Conservation (phyloP, 2,329 filamentous ascomycete species). For the Calonectria pseudoreteaudii region DNA sequence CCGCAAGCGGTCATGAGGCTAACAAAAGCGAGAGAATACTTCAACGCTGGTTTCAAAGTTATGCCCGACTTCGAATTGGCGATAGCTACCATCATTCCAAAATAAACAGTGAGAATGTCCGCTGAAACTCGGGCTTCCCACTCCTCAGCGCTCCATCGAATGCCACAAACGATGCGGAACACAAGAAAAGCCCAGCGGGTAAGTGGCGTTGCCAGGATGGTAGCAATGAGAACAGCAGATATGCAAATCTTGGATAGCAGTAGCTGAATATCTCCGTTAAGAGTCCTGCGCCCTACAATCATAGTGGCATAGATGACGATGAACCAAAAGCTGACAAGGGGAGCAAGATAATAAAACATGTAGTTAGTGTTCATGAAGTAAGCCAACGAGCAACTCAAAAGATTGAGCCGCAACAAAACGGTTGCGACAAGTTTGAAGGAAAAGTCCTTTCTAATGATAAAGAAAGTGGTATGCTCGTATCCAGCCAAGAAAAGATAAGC, state of each 20-base stretch:
- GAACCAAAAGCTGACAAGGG: slow-evolving; percentile 72
- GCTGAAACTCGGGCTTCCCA: slow-evolving; percentile 63
- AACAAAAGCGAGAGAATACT: slow-evolving; percentile 44
- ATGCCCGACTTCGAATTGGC: slow-evolving; percentile 33
- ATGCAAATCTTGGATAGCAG: slow-evolving; percentile 61
- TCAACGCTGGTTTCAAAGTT: slow-evolving; percentile 31
- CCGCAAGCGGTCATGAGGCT: slow-evolving; percentile 41
- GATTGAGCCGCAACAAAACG: slow-evolving; percentile 68
- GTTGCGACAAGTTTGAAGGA: slow-evolving; percentile 62
- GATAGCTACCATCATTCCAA: slow-evolving; percentile 62
- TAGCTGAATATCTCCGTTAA: slow-evolving; percentile 56
- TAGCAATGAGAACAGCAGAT: slow-evolving; percentile 53
- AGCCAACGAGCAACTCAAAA: slow-evolving; percentile 64
- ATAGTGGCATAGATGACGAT: slow-evolving; percentile 66
- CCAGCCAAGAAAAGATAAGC: slow-evolving; percentile 72
- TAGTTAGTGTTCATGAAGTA: slow-evolving; percentile 68
- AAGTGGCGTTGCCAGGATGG: slow-evolving; percentile 32
- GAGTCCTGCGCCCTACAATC: slow-evolving; percentile 41
- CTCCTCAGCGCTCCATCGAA: slow-evolving; percentile 60
- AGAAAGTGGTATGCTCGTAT: slow-evolving; percentile 70
- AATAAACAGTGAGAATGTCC: slow-evolving; percentile 67
- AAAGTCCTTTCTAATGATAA: slow-evolving; percentile 67
- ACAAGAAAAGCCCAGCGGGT: slow-evolving; percentile 38
- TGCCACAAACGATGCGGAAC: slow-evolving; percentile 55
- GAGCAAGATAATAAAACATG: slow-evolving; percentile 67